Percentiles rank a stretch among this genome's conserved stretches.
phyloP scores from a whole-genome alignment of 225 moss, liverwort and hornwort genomes.

The Bryum argenteum region DNA sequence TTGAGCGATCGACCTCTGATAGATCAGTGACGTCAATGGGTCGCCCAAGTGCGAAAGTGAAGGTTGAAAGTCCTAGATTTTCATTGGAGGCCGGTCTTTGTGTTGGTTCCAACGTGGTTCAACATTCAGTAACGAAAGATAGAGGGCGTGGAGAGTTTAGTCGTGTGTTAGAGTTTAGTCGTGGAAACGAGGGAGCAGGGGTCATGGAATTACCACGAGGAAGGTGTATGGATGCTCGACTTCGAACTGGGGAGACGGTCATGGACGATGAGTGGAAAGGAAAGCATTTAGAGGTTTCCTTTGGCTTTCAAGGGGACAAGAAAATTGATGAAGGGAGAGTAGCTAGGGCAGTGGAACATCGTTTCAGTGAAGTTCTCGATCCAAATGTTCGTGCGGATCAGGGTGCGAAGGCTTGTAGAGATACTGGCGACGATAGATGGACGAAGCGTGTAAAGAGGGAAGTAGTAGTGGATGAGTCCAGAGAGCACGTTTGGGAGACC shows the following conservation, averaged over 20 bases:
- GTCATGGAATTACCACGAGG: conserved; percentile 28
- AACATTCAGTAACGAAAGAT: conserved; percentile 1
- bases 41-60: conserved; percentile 20
- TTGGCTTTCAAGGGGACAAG: conserved; percentile 18
- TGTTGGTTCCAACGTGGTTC: conserved; percentile 31
- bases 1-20: conserved; percentile 34
- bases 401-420: conserved; percentile 10
- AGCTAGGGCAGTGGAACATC: conserved; percentile 18
- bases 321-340: conserved; percentile 13
- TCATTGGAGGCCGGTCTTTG: conserved; percentile 32
- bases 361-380: conserved; percentile 32
- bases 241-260: neutral
- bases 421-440: conserved; percentile 18
- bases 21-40: conserved; percentile 25
- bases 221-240: neutral
- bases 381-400: conserved; percentile 23
- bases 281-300: conserved; percentile 25
- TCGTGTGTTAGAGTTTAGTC: conserved; percentile 25
- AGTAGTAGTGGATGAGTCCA: conserved; percentile 15
- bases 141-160: conserved; percentile 15
- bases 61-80: conserved; percentile 24
- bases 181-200: conserved; percentile 24
- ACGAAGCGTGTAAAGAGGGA: conserved; percentile 53
- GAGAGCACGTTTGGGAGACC: conserved; percentile 22
- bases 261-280: conserved; percentile 32